Percentiles rank a stretch among this genome's conserved stretches.
Evolutionary conservation across 441 rosid genomes (phyloP).

Genomic region (Populus tomentosa): DNA sequence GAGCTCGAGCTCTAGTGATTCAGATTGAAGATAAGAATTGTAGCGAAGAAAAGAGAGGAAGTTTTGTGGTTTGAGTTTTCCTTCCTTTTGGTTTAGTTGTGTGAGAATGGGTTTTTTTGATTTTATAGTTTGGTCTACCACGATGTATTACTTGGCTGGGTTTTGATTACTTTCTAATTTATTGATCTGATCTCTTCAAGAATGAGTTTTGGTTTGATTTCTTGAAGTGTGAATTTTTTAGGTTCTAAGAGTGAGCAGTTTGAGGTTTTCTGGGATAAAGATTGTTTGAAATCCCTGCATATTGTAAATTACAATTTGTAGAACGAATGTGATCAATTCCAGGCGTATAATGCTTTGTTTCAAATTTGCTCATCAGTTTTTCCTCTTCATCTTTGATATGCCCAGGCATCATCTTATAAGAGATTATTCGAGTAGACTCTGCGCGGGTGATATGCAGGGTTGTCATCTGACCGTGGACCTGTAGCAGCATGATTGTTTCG

Average conservation of each 20-base stretch:
- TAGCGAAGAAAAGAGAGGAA: not conserved
- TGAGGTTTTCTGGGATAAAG: conserved; percentile 16
- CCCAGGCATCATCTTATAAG: not conserved
- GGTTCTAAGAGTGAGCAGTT: conserved; percentile 28
- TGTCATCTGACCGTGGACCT: not conserved
- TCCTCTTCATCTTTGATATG: not conserved
- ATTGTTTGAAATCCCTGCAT: conserved; percentile 21
- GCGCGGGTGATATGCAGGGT: not conserved
- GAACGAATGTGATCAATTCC: conserved; percentile 11
- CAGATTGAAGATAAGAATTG: conserved; percentile 25
- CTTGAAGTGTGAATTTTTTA: conserved; percentile 25
- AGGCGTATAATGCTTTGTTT: conserved; percentile 13
- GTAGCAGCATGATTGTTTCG: not conserved
- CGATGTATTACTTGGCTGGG: conserved; percentile 17
- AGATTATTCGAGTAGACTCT: not conserved
- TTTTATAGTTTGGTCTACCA: conserved; percentile 20
- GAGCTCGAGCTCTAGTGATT: conserved; percentile 30
- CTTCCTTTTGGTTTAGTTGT: conserved; percentile 8
- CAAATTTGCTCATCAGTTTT: not conserved
- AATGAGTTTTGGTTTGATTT: conserved; percentile 51
- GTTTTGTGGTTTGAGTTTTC: conserved; percentile 24
- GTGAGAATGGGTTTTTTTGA: conserved; percentile 8
- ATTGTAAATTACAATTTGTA: conserved; percentile 41
- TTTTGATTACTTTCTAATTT: conserved; percentile 14
- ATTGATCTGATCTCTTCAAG: conserved; percentile 35